Evolutionary conservation across 352 stramenopile genomes (phyloP).

Genomic region (Globisporangium alternatum): DNA sequence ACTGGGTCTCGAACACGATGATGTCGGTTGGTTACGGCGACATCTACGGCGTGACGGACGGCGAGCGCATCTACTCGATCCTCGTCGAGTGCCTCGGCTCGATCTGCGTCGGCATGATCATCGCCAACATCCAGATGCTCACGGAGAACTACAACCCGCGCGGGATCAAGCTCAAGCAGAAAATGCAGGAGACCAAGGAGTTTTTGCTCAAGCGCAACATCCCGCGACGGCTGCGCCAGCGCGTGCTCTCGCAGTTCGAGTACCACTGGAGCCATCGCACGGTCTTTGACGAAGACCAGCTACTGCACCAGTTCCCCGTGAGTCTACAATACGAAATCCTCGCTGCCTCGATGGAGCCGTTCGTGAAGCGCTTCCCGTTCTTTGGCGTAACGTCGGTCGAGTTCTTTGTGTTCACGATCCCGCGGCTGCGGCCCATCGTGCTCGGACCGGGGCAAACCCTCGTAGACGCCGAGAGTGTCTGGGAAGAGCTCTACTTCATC

Average conservation of each 20-base stretch:
- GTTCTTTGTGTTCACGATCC: slow-evolving; percentile 71
- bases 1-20: slow-evolving; percentile 93
- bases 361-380: slow-evolving; percentile 75
- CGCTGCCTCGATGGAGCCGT: slow-evolving; percentile 68
- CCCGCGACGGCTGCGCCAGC: slow-evolving; percentile 55
- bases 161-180: slow-evolving; percentile 65
- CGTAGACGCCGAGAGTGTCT: slow-evolving; percentile 75
- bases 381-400: slow-evolving; percentile 73
- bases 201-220: slow-evolving; percentile 73
- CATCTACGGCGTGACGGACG: slow-evolving; percentile 78
- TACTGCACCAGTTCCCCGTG: slow-evolving; percentile 64
- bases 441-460: slow-evolving; percentile 54
- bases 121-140: slow-evolving; percentile 91
- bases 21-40: slow-evolving; percentile 93
- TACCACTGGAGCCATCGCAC: slow-evolving; percentile 74
- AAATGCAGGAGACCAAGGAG: slow-evolving; percentile 77
- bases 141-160: slow-evolving; percentile 90
- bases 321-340: slow-evolving; percentile 81
- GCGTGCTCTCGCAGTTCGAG: slow-evolving; percentile 78
- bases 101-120: slow-evolving; percentile 90
- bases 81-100: slow-evolving; percentile 81
- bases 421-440: slow-evolving; percentile 58
- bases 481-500: slow-evolving; percentile 82
- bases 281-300: slow-evolving; percentile 67
- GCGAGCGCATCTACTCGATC: slow-evolving; percentile 82